These are phyloP conservation scores for Yamadazyma insecticola DNA, from an alignment of 805 yeast genomes.

Conservation along the genomic window DNA sequence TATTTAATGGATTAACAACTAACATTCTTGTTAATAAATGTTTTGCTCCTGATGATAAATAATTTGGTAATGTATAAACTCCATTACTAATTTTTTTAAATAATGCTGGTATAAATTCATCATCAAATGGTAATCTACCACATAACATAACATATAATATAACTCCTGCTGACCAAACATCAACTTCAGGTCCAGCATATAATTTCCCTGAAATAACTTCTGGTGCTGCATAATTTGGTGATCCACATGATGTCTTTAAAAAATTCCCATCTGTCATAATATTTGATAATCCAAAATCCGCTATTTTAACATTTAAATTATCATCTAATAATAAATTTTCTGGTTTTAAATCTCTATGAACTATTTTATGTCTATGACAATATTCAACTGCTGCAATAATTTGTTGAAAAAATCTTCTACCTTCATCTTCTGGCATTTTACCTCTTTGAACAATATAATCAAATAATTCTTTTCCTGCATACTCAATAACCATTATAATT, in stretches of 20 bases:
- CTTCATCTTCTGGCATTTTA: conserved; percentile 87
- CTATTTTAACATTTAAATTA: conserved; percentile 86
- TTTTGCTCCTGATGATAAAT: conserved; percentile 80
- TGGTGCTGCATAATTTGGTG: conserved; percentile 97
- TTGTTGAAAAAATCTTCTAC: conserved; percentile 91
- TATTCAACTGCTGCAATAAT: conserved; percentile 95
- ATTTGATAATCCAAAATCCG: conserved; percentile 91
- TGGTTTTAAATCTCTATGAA: conserved; percentile 94
- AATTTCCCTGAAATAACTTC: conserved; percentile 92
- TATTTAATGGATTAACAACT: conserved; percentile 88
- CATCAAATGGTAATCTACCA: conserved; percentile 94
- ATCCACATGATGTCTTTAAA: conserved; percentile 90
- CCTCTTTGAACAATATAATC: conserved; percentile 95
- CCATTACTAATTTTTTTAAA: conserved; percentile 92
- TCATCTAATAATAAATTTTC: conserved; percentile 89
- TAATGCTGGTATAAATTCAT: conserved; percentile 90
- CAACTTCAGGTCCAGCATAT: conserved; percentile 97
- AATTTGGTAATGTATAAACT: conserved; percentile 85
- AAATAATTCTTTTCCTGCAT: conserved; percentile 92
- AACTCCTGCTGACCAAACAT: conserved; percentile 97
- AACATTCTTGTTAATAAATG: conserved; percentile 81
- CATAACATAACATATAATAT: conserved; percentile 93
- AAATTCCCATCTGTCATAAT: conserved; percentile 98
- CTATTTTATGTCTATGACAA: conserved; percentile 94
- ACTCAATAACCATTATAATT: conserved; percentile 95